Evolutionary conservation across 2,329 filamentous ascomycete species (phyloP), one percentile per base, ranked within the genome.

Genomic region (Blumeria hordei): DNA sequence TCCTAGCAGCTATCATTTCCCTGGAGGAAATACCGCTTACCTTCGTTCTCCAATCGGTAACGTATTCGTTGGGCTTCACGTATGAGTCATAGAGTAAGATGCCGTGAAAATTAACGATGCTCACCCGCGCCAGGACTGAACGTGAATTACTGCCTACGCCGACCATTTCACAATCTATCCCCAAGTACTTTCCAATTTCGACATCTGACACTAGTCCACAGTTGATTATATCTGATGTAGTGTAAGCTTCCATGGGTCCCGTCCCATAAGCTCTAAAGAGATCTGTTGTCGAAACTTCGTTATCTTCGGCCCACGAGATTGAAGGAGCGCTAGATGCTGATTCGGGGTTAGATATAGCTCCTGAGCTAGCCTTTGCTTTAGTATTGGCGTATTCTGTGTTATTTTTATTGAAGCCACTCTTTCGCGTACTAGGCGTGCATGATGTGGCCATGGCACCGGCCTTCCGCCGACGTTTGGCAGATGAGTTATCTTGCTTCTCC

Each of bases 121-220:
- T 94, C 55, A 90, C 86, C 50, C 92, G 78, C 0, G 92, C 92
- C 47, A 98, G 76, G 0, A 80, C 80, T 37, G 86, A 88, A 64
- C 80, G 76, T 21, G 78, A 76, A 53, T 78, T 78, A 0, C 77
- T 76, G 0, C 83, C 85, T 11, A 93, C 78, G 51, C 90, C 92
- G 32, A 98, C 92, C 92, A 98, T 98, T 70, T 98, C 92, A 68
- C 92, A 98, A 70, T 98, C 92, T 50, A 98, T 78, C 18, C 85
- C 84, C 44, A 98, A 71, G 66, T 94, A 98, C 73, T 92, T 94
- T 54, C 90, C 92, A 18, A 88, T 71, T 54, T 87, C 77, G 37
- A 83, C 69, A 6, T 74, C 77, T 28, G 71, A 67, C 1, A 76
- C 74, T 3, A 79, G 70, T 0, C 83, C 83, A 47, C 77, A 74